Base-by-base conservation (phyloP, 1,284 basidiomycete species). In the Sporisorium iseilematis-ciliati region DNA sequence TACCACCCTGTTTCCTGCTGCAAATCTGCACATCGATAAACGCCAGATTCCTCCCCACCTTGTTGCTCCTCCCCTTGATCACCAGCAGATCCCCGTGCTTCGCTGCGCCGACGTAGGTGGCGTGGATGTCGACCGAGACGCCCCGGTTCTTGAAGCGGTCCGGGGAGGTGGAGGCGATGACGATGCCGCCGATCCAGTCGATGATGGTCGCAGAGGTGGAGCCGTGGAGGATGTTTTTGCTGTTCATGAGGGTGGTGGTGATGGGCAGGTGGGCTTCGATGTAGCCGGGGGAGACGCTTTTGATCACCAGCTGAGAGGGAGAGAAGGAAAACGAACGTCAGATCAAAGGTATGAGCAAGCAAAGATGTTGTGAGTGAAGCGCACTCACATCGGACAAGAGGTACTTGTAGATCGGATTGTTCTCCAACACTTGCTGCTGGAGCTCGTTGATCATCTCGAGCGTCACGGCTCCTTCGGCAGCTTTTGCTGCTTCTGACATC, bases 41-140 rank as follows among this genome's bases (percentile, higher is more conserved):
- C 23, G 75, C 78, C n/a, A 80, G 57, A 29, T 67, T 67, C 29
- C 71, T 38, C 8, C 78, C 78, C 2, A 80, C 65, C 63, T 77
- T 80, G 56, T 65, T 67, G 35, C 65, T 62, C 42, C 29, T 66
- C 4, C 68, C 78, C 31, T 54, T 53, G 65, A 80, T 78, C 50
- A 75, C 50, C 26, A 80, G 60, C 35, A 60, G 38, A 50, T 80
- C 75, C n/a, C 69, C 78, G 18, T 65, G 40, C 35, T 73, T 70
- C 12, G 78, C 76, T 0, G 75, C 70, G 3, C 75, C 72, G 20
- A 72, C 65, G 52, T 80, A 80, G 1, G 65, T 57, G 1, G 65
- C 63, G 58, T 80, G 78, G 38, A 80, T 80, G 63, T 80, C 75
- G 48, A 80, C 71, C 18, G 62, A 67, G 10, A 77, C 76, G 12